Percentiles rank a stretch among this genome's conserved stretches.
Evolutionary conservation across 148 eudicot species (phyloP).

Genomic region (Cornus florida): DNA sequence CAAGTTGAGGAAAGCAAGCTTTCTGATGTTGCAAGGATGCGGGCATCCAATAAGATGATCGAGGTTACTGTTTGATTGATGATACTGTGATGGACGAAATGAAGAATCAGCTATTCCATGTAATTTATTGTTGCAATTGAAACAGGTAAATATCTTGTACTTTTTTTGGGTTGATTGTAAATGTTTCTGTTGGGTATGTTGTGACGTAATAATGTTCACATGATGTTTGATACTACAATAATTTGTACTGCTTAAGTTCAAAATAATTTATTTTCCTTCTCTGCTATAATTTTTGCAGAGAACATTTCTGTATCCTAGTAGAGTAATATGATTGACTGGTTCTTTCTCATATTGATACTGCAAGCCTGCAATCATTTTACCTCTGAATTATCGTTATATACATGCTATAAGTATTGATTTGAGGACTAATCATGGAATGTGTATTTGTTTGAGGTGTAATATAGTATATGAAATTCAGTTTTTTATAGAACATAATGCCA

Average conservation of each 20-base stretch:
- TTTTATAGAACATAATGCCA: no score
- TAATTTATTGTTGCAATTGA: not conserved
- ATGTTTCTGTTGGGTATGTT: not conserved
- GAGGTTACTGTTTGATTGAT: constrained; percentile 19
- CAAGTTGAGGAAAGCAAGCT: constrained; percentile 44
- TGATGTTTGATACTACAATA: not conserved
- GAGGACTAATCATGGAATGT: no score
- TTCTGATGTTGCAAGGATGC: constrained; percentile 29
- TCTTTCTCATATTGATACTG: not conserved
- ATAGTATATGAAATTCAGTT: no score
- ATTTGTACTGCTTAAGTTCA: not conserved
- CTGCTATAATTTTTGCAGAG: no score
- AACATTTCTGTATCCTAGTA: not conserved
- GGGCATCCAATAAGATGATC: constrained; percentile 30
- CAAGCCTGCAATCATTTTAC: no score
- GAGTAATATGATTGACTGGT: not conserved
- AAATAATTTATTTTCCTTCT: not conserved
- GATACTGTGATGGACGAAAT: not conserved
- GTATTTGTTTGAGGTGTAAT: no score
- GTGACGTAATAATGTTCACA: not conserved
- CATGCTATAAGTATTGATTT: no score
- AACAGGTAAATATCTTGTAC: constrained; percentile 3
- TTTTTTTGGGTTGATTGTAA: not conserved
- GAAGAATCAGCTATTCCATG: not conserved
- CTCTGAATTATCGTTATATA: no score